A percentile compares a stretch with the other conserved stretches of the same genome.
Evolutionary conservation across 2,329 filamentous ascomycete genomes (phyloP).

Genomic region (Colletotrichum theobromicola): DNA sequence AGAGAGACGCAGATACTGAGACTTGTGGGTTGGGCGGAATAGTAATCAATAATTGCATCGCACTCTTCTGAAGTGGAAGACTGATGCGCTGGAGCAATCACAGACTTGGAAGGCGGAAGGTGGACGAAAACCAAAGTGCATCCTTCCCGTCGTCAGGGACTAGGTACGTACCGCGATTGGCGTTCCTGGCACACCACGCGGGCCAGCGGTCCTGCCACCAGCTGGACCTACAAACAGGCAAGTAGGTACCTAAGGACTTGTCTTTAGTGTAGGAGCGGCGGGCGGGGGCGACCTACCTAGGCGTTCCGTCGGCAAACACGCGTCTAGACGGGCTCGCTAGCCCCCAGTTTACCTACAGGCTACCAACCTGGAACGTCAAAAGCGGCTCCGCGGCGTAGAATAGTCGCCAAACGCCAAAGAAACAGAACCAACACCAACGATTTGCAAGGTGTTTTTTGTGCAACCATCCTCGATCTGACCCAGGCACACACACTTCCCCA

Average conservation of each 20-base stretch:
- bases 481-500: background rate
- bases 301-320: background rate
- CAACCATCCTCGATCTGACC: background rate
- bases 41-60: background rate
- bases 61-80: background rate
- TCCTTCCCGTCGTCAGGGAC: background rate
- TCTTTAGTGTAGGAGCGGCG: background rate
- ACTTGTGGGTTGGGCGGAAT: background rate
- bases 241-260: background rate
- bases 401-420: background rate
- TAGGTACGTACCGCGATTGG: background rate
- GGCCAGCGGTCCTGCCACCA: background rate
- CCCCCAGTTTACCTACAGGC: conserved; percentile 11
- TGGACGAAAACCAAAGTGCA: background rate
- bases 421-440: background rate
- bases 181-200: background rate
- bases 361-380: background rate
- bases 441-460: background rate
- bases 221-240: background rate
- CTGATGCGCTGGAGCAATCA: too few species aligned
- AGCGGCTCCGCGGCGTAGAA: background rate
- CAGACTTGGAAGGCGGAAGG: too few species aligned
- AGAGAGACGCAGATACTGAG: background rate
- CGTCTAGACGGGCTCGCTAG: conserved; percentile 12
- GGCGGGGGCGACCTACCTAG: background rate